Base-by-base conservation (phyloP, 2,329 filamentous ascomycete genomes). In the Ascochyta lentis region DNA sequence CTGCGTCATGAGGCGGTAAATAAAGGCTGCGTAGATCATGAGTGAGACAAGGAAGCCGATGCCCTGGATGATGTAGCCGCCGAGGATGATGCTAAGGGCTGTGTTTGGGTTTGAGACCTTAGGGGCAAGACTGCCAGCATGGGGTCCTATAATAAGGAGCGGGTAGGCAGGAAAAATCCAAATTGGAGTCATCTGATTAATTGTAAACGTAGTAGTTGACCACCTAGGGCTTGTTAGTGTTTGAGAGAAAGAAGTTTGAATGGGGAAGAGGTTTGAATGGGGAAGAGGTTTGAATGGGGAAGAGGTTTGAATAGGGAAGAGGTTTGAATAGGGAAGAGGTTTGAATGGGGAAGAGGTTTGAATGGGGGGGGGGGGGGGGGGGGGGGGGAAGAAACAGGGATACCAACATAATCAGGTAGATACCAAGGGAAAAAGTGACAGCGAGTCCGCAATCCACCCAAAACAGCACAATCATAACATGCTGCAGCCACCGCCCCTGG, bases 111-210 rank as follows among this genome's bases (percentile, higher is more conserved):
- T 43, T 0, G 75, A 65, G 3, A 84, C 66, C 44, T 83, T 80
- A 2, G 74, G 69, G 22, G 82, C 80, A 12, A 88, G 71, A 6
- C 82, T 86, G 16, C 84, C 83, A 4, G 89, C 91, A 63, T 92
- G 86, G 0, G 91, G 89, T 0, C 89, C 91, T 22, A 89, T 86
- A 8, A 95, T 84, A 3, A 96, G 83, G 22, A 95, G 81, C 0
- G 91, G 90, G 61, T 96, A 96, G 0, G 89, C 90, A 0, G 91
- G 91, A 63, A 95, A 95, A 50, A 94, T 92, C 91, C 91, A 95
- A 16, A 92, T 86, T 0, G 91, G 91, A 0, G 91, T 95, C 91
- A 96, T 95, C 48, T 87, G 87, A 31, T 90, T 88, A 43, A 95
- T 90, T 0, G 91, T 87, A 64, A 86, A 87, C 2, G 84, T 86